These are phyloP conservation scores for Pelargonium nanum DNA, from an alignment of 345 rosid species.

Conservation along the genomic window DNA sequence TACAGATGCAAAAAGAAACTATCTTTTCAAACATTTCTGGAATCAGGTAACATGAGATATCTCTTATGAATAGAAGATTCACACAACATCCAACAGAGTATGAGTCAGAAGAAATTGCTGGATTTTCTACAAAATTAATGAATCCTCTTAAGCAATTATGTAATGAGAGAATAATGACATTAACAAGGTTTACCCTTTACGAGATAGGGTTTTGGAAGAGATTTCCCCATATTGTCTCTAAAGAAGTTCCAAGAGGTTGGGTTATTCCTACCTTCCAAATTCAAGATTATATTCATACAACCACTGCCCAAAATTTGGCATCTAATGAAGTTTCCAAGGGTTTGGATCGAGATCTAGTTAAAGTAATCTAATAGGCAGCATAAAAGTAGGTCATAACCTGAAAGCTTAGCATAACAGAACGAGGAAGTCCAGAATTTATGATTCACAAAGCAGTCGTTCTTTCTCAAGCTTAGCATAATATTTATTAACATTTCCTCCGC, in stretches of 20 bases:
- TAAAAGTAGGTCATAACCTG: not conserved
- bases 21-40: no score
- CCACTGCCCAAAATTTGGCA: not conserved
- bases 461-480: no score
- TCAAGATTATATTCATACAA: no score
- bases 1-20: no score
- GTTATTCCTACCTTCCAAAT: not conserved
- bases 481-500: not conserved
- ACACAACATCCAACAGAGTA: no score
- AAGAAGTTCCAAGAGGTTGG: not conserved
- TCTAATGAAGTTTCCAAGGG: not conserved
- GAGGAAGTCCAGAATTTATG: not conserved
- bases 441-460: no score
- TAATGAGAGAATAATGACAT: not conserved
- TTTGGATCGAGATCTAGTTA: no score
- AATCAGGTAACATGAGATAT: no score
- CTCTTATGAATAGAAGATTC: no score
- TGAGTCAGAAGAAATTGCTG: no score
- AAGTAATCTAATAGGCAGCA: not conserved
- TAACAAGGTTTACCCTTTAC: not conserved
- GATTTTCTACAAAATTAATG: no score
- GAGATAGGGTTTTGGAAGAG: not conserved
- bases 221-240: not conserved
- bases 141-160: not conserved
- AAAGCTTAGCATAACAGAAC: not conserved